These are phyloP conservation scores for Macrophomina phaseolina DNA, from an alignment of 2,329 filamentous ascomycete genomes.

Conservation along the genomic window DNA sequence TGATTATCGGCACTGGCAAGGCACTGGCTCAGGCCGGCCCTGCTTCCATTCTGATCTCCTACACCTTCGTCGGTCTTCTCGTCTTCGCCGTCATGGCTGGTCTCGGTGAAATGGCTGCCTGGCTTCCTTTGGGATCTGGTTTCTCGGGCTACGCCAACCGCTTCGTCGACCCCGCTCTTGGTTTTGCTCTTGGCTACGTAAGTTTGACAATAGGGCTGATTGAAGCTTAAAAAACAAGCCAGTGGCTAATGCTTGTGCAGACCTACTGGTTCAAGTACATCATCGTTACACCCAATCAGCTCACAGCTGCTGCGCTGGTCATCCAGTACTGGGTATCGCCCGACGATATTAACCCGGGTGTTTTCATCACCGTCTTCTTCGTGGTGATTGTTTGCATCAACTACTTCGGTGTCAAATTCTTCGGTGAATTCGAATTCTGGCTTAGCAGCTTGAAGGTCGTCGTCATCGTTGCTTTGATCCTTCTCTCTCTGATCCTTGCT, in stretches of 20 bases:
- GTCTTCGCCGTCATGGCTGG: constrained; percentile 83
- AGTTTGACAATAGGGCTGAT: constrained; percentile 28
- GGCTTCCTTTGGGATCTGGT: constrained; percentile 77
- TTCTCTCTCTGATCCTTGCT: constrained; percentile 51
- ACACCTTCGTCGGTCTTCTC: constrained; percentile 70
- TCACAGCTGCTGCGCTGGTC: constrained; percentile 79
- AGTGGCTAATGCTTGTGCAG: constrained; percentile 38
- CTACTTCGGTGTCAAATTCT: constrained; percentile 63
- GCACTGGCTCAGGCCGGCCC: constrained; percentile 60
- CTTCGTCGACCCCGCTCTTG: constrained; percentile 80
- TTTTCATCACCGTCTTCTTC: constrained; percentile 71
- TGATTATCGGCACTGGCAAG: constrained; percentile 70
- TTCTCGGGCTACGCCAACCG: constrained; percentile 82
- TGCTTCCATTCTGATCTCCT: constrained; percentile 73
- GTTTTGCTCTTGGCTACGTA: constrained; percentile 78
- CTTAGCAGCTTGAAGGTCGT: constrained; percentile 55
- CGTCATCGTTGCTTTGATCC: constrained; percentile 52
- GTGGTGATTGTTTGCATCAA: constrained; percentile 52
- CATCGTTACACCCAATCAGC: constrained; percentile 82
- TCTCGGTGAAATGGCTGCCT: constrained; percentile 84
- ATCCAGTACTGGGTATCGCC: constrained; percentile 76
- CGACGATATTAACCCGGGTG: constrained; percentile 73
- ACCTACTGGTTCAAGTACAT: constrained; percentile 76
- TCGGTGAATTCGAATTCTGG: constrained; percentile 58
- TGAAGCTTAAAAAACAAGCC: constrained; percentile 32